Conservation (phyloP, 345 rosid species). For the Salix arbutifolia region DNA sequence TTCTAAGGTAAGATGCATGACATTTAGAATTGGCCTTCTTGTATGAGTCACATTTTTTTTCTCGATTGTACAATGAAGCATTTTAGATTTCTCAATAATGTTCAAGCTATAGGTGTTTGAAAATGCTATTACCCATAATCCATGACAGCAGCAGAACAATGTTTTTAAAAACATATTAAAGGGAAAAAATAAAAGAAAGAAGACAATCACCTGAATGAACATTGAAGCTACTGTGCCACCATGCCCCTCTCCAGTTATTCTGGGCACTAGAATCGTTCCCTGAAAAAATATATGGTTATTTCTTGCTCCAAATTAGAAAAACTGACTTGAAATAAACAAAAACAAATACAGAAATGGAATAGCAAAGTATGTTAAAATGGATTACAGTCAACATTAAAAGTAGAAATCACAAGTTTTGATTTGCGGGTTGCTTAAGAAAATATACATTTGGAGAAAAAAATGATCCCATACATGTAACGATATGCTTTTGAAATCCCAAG, state of each 20-base stretch:
- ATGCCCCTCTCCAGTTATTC: conserved; percentile 93
- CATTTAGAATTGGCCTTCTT: neutral
- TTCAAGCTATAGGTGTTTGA: conserved; percentile 1
- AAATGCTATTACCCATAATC: neutral
- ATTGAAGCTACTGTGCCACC: conserved; percentile 89
- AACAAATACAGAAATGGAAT: neutral
- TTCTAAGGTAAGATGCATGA: neutral
- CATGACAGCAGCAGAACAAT: neutral
- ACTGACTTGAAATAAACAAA: too few species aligned
- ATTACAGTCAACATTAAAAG: neutral
- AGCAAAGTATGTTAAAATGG: neutral
- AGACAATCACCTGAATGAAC: conserved; percentile 53
- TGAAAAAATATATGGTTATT: conserved; percentile 20
- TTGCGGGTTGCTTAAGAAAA: neutral
- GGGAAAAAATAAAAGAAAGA: neutral
- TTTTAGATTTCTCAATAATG: neutral
- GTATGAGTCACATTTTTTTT: neutral
- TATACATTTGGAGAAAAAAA: too few species aligned
- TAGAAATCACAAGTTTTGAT: too few species aligned
- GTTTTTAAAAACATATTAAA: neutral
- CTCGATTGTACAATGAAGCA: neutral
- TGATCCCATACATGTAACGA: neutral
- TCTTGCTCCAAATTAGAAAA: neutral
- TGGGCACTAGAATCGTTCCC: conserved; percentile 89
- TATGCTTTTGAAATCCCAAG: neutral